Conservation (phyloP, 83 land plant genomes). For the Picea engelmannii region DNA sequence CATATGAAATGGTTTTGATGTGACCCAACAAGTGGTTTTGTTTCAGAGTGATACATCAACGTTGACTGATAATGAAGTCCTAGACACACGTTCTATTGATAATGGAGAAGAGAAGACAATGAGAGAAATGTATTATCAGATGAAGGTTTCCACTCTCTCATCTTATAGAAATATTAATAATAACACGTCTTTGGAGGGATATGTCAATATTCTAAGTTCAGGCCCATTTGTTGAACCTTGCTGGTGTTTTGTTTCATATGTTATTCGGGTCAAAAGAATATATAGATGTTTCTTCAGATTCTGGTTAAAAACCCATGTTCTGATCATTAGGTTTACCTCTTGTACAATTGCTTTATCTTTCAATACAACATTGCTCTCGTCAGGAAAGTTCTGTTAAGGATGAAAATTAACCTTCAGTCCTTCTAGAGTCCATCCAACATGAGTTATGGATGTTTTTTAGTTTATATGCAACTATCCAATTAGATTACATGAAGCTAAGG, state of each 20-base stretch:
- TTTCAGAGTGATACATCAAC: slow-evolving; percentile 58
- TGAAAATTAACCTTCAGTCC: neutral
- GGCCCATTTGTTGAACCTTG: neutral
- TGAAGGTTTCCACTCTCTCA: slow-evolving; percentile 30
- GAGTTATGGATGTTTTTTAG: slow-evolving; percentile 31
- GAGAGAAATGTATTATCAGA: slow-evolving; percentile 54
- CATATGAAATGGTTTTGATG: neutral
- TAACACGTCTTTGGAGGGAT: neutral
- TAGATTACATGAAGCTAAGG: neutral
- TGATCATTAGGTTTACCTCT: neutral
- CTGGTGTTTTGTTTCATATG: neutral
- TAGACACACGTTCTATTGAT: slow-evolving; percentile 11
- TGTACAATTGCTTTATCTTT: neutral
- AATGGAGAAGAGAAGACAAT: slow-evolving; percentile 53
- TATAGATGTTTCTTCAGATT: neutral
- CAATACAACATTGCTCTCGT: neutral
- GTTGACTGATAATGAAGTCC: slow-evolving; percentile 63
- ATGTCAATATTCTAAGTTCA: neutral
- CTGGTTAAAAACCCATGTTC: neutral
- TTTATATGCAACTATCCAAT: slow-evolving; percentile 52
- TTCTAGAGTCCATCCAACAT: slow-evolving; percentile 40
- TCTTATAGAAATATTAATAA: neutral
- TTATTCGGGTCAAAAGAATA: neutral
- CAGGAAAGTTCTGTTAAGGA: neutral
- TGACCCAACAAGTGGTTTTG: neutral